Evolutionary conservation across 2,329 filamentous ascomycete genomes (phyloP).

Genomic region (Apiospora aurea): DNA sequence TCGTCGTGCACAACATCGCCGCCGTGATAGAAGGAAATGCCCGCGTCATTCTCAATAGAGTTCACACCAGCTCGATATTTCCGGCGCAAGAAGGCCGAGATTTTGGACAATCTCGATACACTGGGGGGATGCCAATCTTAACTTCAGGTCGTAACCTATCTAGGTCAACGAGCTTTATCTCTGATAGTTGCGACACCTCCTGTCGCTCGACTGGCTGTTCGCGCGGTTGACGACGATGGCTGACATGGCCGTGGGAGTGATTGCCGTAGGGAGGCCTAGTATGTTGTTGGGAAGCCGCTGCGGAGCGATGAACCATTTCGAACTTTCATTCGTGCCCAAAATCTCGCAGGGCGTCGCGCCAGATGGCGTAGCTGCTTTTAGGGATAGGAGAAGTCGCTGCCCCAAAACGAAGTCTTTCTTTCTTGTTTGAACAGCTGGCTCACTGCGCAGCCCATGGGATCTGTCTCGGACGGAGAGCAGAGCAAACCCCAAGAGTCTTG

Average conservation of each 20-base stretch:
- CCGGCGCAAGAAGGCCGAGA: slow-evolving; percentile 27
- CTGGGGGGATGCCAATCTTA: slow-evolving; percentile 30
- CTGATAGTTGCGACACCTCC: background rate
- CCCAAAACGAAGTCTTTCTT: background rate
- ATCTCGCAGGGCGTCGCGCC: background rate
- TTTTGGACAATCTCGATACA: slow-evolving; percentile 29
- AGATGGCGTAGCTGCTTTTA: background rate
- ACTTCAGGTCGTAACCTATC: slow-evolving; percentile 32
- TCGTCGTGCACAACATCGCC: slow-evolving; percentile 28
- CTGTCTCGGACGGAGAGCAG: background rate
- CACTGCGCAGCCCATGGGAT: background rate
- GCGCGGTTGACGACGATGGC: background rate
- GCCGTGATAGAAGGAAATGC: slow-evolving; percentile 32
- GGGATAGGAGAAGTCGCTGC: background rate
- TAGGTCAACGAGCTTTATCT: slow-evolving; percentile 36
- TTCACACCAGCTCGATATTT: slow-evolving; percentile 20
- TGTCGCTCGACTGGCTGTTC: background rate
- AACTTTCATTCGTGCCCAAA: background rate
- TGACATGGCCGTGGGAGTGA: background rate
- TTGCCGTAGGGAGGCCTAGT: background rate
- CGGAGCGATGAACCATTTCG: slow-evolving; percentile 7
- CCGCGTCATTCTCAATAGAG: slow-evolving; percentile 29
- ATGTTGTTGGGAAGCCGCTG: background rate
- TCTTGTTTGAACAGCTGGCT: background rate
- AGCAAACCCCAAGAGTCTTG: background rate